Conservation (phyloP, 192 early-diverging fungal genomes). For the Coemansia sp. region DNA sequence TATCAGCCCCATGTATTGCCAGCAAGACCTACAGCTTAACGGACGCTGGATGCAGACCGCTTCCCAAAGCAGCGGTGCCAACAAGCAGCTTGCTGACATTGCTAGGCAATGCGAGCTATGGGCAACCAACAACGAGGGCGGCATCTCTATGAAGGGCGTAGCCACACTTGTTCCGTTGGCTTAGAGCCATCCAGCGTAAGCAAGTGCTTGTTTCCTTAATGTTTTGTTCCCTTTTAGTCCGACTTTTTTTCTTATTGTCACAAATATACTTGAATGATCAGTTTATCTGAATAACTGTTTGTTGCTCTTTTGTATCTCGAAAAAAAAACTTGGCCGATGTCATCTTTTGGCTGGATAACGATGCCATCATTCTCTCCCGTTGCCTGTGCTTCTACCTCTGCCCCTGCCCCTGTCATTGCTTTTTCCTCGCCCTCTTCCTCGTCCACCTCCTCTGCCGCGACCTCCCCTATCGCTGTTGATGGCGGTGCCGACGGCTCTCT, state of each 20-base stretch:
- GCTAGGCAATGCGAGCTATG: slow-evolving; percentile 66
- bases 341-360: no score
- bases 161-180: slow-evolving; percentile 47
- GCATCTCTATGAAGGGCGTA: slow-evolving; percentile 72
- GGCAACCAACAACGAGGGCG: slow-evolving; percentile 65
- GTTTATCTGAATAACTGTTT: no score
- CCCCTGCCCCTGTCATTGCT: neutral
- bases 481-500: no score
- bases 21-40: slow-evolving; percentile 59
- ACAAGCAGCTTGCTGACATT: slow-evolving; percentile 24
- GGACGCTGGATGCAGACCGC: slow-evolving; percentile 37
- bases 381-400: neutral
- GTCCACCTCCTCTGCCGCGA: neutral
- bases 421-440: neutral
- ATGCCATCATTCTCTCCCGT: neutral
- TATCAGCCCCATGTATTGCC: slow-evolving; percentile 66
- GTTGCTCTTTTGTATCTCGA: no score
- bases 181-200: neutral
- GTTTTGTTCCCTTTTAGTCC: no score
- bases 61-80: neutral
- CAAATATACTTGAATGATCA: no score
- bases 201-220: no score
- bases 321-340: no score
- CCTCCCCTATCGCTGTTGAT: neutral
- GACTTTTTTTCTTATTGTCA: neutral